These are phyloP conservation scores for Pueraria montana DNA, from an alignment of 306 rosid genomes.

Conservation along the genomic window DNA sequence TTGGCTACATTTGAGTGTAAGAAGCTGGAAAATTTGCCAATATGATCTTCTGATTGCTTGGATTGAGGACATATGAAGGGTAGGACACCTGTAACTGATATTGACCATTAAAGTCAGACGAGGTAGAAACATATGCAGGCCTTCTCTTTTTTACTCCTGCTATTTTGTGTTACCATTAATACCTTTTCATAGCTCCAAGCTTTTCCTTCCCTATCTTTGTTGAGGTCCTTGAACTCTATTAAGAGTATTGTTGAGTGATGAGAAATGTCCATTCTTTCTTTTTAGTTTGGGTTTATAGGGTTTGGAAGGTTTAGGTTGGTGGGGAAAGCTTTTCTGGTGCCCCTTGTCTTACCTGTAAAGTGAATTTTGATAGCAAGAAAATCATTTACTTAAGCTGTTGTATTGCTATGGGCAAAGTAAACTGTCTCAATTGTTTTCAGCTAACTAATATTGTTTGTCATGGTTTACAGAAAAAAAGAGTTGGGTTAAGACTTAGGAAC, in stretches of 20 bases:
- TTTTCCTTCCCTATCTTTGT: constrained; percentile 50
- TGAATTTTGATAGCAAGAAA: constrained; percentile 93
- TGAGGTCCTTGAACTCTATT: constrained; percentile 57
- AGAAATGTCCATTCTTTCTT: constrained; percentile 75
- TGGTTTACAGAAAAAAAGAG: constrained; percentile 42
- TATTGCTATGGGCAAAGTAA: constrained; percentile 61
- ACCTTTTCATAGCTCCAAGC: constrained; percentile 60
- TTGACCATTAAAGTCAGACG: constrained; percentile 79
- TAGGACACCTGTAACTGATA: constrained; percentile 81
- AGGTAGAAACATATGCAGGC: constrained; percentile 74
- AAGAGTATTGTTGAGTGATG: constrained; percentile 75
- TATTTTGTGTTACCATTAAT: constrained; percentile 63
- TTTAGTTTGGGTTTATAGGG: constrained; percentile 66
- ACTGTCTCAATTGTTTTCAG: constrained; percentile 54
- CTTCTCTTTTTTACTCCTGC: constrained; percentile 61
- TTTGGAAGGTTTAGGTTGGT: constrained; percentile 86
- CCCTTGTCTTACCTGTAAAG: constrained; percentile 87
- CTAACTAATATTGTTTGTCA: constrained; percentile 39
- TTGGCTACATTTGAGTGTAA: constrained; percentile 67
- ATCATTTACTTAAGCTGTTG: constrained; percentile 67
- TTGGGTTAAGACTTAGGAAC: constrained; percentile 9
- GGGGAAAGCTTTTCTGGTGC: constrained; percentile 63
- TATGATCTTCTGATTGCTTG: constrained; percentile 80
- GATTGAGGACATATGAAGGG: constrained; percentile 78
- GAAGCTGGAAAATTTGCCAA: constrained; percentile 63